Evolutionary conservation across 768 basidiomycete species (phyloP).

Genomic region (Tulasnella sp.): DNA sequence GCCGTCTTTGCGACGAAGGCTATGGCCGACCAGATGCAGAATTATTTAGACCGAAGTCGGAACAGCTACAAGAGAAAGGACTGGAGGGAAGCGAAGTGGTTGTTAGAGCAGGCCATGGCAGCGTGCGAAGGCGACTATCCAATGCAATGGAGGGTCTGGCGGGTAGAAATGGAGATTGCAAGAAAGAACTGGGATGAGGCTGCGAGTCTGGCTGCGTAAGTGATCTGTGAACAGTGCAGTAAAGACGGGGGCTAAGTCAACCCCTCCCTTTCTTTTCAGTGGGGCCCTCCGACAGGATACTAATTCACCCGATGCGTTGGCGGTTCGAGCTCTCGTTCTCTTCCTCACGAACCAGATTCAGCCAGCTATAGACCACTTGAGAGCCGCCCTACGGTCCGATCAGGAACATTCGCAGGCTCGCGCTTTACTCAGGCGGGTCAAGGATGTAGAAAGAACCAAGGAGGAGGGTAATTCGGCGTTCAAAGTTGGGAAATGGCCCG

Average conservation of each 20-base stretch:
- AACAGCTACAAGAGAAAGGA: conserved; percentile 46
- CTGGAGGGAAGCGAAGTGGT: conserved; percentile 70
- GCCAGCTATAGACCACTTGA: conserved; percentile 61
- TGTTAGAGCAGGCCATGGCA: conserved; percentile 51
- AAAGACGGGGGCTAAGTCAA: background rate
- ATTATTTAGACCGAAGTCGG: conserved; percentile 55
- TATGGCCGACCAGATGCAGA: conserved; percentile 50
- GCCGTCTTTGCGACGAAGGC: conserved; percentile 50
- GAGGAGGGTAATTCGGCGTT: conserved; percentile 77
- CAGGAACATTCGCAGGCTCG: conserved; percentile 64
- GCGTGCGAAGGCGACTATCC: conserved; percentile 71
- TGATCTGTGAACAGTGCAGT: background rate
- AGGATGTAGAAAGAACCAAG: conserved; percentile 70
- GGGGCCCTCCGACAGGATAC: conserved; percentile 63
- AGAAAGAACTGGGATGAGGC: conserved; percentile 67
- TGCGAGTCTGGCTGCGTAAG: conserved; percentile 23
- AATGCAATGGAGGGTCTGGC: conserved; percentile 69
- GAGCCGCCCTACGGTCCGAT: conserved; percentile 63
- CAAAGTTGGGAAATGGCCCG: conserved; percentile 45
- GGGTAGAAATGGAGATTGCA: conserved; percentile 65
- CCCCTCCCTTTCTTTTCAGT: conserved; percentile 30
- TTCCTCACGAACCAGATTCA: conserved; percentile 63
- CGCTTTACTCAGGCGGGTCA: conserved; percentile 63
- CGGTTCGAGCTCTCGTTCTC: conserved; percentile 66
- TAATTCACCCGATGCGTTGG: conserved; percentile 69